phyloP scores from a whole-genome alignment of 1,139 yeast genomes.

The Geotrichum candidum region DNA sequence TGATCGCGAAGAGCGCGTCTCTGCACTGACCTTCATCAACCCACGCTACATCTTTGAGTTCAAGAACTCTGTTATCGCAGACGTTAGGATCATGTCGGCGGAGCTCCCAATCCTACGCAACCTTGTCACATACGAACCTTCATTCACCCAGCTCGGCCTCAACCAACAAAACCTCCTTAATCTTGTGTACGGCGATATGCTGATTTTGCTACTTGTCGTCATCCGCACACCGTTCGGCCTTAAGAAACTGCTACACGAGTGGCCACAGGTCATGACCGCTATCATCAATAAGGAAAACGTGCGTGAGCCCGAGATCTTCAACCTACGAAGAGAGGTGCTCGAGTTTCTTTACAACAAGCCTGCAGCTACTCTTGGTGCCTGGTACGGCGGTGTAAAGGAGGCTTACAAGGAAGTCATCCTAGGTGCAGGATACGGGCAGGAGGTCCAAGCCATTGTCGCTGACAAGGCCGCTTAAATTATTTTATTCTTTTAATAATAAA shows the following conservation, averaged over 20 bases:
- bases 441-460: conserved; percentile 22
- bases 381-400: conserved; percentile 23
- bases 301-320: conserved; percentile 22
- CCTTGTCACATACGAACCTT: conserved; percentile 13
- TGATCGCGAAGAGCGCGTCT: conserved; percentile 12
- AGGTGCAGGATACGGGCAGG: conserved; percentile 19
- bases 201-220: conserved; percentile 22
- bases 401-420: conserved; percentile 22
- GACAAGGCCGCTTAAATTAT: conserved; percentile 22
- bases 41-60: conserved; percentile 22
- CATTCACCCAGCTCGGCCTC: conserved; percentile 18
- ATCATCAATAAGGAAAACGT: conserved; percentile 22
- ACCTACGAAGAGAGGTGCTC: conserved; percentile 24
- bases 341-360: conserved; percentile 22
- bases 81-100: conserved; percentile 17
- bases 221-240: conserved; percentile 24
- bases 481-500: neutral
- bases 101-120: conserved; percentile 22
- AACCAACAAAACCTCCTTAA: conserved; percentile 19
- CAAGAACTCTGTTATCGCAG: conserved; percentile 15
- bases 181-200: conserved; percentile 24
- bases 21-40: conserved; percentile 20
- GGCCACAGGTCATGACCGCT: conserved; percentile 28
- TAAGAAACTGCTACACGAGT: conserved; percentile 20
- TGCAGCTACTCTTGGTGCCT: conserved; percentile 21